Conservation (phyloP, 352 stramenopile genomes). For the Pythium sp. region DNA sequence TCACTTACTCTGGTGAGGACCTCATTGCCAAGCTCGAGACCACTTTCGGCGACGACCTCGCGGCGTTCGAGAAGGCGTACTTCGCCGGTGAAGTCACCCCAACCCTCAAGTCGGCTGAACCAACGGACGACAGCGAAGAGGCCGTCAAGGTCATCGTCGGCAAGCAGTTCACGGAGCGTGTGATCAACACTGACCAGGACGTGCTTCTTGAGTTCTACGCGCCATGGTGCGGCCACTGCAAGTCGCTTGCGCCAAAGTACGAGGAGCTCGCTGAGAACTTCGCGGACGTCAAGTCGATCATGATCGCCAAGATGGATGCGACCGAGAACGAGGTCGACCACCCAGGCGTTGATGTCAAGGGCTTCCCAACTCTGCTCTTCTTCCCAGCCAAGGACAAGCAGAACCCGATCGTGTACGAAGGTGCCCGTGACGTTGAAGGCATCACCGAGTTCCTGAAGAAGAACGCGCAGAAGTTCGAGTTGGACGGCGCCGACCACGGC, state of each 20-base stretch:
- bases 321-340: slow-evolving; percentile 95
- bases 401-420: slow-evolving; percentile 85
- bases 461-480: slow-evolving; percentile 82
- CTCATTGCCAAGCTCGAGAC: slow-evolving; percentile 67
- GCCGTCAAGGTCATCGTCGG: slow-evolving; percentile 92
- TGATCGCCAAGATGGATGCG: slow-evolving; percentile 96
- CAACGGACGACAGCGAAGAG: slow-evolving; percentile 83
- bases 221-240: slow-evolving; percentile 82
- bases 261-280: slow-evolving; percentile 89
- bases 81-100: slow-evolving; percentile 84
- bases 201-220: slow-evolving; percentile 83
- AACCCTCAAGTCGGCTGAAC: slow-evolving; percentile 92
- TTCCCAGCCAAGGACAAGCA: slow-evolving; percentile 90
- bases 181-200: slow-evolving; percentile 87
- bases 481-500: slow-evolving; percentile 59
- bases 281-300: slow-evolving; percentile 85
- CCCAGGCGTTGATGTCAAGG: slow-evolving; percentile 84
- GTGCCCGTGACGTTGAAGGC: slow-evolving; percentile 75
- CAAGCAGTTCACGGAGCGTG: slow-evolving; percentile 90
- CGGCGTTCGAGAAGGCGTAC: slow-evolving; percentile 80
- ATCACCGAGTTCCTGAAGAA: slow-evolving; percentile 88
- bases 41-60: slow-evolving; percentile 46
- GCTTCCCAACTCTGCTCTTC: slow-evolving; percentile 95
- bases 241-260: slow-evolving; percentile 87
- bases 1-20: slow-evolving; percentile 70